These are phyloP conservation scores for Fraxinus americana DNA, from an alignment of 257 asterid species.

Conservation along the genomic window DNA sequence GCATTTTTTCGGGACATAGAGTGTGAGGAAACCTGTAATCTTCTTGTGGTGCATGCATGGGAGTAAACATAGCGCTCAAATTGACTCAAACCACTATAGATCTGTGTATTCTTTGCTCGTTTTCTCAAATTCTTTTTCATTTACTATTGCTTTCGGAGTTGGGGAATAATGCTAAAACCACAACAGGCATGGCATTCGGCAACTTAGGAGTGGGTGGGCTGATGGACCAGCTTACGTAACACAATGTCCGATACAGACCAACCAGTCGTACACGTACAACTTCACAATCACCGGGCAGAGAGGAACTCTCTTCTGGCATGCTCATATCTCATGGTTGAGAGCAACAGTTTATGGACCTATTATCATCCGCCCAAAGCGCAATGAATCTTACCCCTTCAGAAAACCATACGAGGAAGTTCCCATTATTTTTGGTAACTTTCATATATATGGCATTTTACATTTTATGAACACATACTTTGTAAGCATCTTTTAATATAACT, in stretches of 20 bases:
- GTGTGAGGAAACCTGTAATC: too few species aligned
- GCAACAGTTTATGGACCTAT: slow-evolving; percentile 64
- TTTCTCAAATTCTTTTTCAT: too few species aligned
- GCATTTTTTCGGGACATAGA: too few species aligned
- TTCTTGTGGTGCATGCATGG: too few species aligned
- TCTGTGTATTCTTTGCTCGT: too few species aligned
- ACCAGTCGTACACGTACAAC: slow-evolving; percentile 56
- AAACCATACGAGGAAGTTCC: slow-evolving; percentile 71
- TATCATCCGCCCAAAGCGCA: slow-evolving; percentile 55
- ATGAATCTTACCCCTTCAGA: slow-evolving; percentile 61
- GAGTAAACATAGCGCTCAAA: too few species aligned
- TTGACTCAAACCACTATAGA: too few species aligned
- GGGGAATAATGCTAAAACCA: not conserved
- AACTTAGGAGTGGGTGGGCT: slow-evolving; percentile 66
- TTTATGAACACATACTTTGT: not conserved
- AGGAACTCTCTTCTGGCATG: slow-evolving; percentile 77
- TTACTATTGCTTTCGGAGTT: too few species aligned
- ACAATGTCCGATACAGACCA: slow-evolving; percentile 69
- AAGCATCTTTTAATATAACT: not conserved
- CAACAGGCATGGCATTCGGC: slow-evolving; percentile 67
- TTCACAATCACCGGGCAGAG: slow-evolving; percentile 71
- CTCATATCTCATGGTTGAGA: slow-evolving; percentile 68
- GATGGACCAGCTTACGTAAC: slow-evolving; percentile 74
- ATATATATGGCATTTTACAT: not conserved
- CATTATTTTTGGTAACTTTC: slow-evolving; percentile 47